A percentile compares a stretch with the other conserved stretches of the same genome.
Evolutionary conservation across 1,139 yeast species (phyloP).

Genomic region (Sugiyamaella novakii): DNA sequence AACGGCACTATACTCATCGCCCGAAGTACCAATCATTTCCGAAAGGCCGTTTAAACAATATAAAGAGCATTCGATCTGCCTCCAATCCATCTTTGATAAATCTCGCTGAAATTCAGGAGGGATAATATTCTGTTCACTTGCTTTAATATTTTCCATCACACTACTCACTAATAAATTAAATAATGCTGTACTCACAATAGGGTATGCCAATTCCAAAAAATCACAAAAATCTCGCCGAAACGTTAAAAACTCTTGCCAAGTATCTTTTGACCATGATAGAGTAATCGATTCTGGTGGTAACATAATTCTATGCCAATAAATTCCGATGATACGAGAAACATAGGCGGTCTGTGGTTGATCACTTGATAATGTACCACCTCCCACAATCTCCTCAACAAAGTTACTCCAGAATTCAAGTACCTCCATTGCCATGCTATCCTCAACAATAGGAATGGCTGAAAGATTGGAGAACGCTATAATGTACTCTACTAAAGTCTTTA

Average conservation of each 20-base stretch:
- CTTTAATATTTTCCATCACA: slow-evolving; percentile 41
- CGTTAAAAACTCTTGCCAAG: slow-evolving; percentile 58
- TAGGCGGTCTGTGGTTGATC: slow-evolving; percentile 13
- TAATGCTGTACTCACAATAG: slow-evolving; percentile 60
- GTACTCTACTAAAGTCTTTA: slow-evolving; percentile 30
- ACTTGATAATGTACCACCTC: slow-evolving; percentile 50
- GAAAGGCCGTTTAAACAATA: slow-evolving; percentile 57
- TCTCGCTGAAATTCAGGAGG: slow-evolving; percentile 21
- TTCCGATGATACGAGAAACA: slow-evolving; percentile 47
- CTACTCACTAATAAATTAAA: slow-evolving; percentile 54
- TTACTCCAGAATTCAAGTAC: slow-evolving; percentile 81
- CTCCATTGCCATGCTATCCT: slow-evolving; percentile 68
- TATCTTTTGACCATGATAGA: slow-evolving; percentile 36
- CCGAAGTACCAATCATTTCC: slow-evolving; percentile 42
- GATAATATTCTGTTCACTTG: no score
- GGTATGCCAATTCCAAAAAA: slow-evolving; percentile 67
- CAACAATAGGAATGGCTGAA: slow-evolving; percentile 63
- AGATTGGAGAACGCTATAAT: slow-evolving; percentile 60
- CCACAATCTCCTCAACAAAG: slow-evolving; percentile 62
- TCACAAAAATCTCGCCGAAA: slow-evolving; percentile 78
- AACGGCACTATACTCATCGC: slow-evolving; percentile 33
- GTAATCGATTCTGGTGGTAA: slow-evolving; percentile 40
- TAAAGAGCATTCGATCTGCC: slow-evolving; percentile 68
- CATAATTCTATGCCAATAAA: slow-evolving; percentile 66
- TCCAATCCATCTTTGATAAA: slow-evolving; percentile 35